Conservation (phyloP, 257 asterid species). For the Solanum tarapatanum region DNA sequence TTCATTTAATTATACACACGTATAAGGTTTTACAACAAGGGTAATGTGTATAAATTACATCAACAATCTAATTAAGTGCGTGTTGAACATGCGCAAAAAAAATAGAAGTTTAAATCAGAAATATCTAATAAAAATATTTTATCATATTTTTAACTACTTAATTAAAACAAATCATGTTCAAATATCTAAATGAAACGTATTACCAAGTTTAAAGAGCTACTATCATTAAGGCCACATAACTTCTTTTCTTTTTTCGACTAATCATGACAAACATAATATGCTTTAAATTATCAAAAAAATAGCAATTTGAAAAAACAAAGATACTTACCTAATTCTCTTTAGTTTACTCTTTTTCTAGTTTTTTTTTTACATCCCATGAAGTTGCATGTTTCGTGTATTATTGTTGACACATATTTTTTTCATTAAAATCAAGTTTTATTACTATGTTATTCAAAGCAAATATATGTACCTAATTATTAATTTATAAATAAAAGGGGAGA, state of each 20-base stretch:
- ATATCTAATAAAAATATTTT: no score
- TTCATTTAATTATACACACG: no score
- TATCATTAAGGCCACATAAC: neutral
- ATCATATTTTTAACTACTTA: no score
- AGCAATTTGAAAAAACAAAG: neutral
- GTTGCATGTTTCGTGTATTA: neutral
- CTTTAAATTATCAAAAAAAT: neutral
- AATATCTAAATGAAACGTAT: no score
- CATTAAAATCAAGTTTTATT: neutral
- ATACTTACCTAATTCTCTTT: neutral
- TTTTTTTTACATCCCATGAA: no score
- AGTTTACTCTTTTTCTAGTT: neutral
- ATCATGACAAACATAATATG: neutral
- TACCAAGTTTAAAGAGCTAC: neutral
- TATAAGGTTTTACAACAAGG: no score
- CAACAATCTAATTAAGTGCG: neutral
- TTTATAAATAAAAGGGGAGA: neutral
- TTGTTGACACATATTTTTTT: neutral
- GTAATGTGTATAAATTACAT: neutral
- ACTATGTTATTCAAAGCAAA: neutral
- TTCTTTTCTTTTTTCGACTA: neutral
- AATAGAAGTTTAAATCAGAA: accelerated
- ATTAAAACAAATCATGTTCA: no score
- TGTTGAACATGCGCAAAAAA: no score
- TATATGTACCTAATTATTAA: neutral